Conservation (phyloP, 176 grass and related monocot genomes). For the Alloteropsis semialata region DNA sequence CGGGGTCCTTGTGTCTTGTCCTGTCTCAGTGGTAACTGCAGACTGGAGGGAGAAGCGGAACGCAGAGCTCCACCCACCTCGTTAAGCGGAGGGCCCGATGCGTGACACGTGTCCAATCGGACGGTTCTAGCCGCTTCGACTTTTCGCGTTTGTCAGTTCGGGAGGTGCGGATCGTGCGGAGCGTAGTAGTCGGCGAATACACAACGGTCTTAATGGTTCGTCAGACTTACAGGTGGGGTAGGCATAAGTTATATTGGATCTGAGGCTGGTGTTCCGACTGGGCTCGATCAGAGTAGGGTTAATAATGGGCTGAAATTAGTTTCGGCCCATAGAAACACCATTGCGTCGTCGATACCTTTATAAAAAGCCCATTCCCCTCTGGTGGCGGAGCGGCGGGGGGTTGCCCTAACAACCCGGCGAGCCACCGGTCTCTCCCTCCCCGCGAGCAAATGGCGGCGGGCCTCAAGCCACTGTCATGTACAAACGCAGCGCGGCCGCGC, state of each 20-base stretch:
- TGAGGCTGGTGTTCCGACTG: too few species aligned
- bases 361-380: neutral
- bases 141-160: neutral
- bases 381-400: neutral
- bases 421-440: conserved; percentile 23
- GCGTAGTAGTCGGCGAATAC: too few species aligned
- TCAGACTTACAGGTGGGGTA: too few species aligned
- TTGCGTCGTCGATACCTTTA: neutral
- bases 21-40: neutral
- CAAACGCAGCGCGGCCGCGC: neutral
- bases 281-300: too few species aligned
- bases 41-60: neutral
- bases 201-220: too few species aligned
- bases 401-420: conserved; percentile 42
- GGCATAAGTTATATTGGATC: too few species aligned
- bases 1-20: neutral
- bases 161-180: too few species aligned
- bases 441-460: conserved; percentile 37
- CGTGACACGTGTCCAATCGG: neutral
- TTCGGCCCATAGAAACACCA: neutral
- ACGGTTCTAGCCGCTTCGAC: neutral
- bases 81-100: neutral
- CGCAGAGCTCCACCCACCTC: neutral
- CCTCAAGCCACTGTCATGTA: conserved; percentile 18
- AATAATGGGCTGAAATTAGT: neutral